Evolutionary conservation across 441 rosid genomes (phyloP).

Genomic region (California macrophylla): DNA sequence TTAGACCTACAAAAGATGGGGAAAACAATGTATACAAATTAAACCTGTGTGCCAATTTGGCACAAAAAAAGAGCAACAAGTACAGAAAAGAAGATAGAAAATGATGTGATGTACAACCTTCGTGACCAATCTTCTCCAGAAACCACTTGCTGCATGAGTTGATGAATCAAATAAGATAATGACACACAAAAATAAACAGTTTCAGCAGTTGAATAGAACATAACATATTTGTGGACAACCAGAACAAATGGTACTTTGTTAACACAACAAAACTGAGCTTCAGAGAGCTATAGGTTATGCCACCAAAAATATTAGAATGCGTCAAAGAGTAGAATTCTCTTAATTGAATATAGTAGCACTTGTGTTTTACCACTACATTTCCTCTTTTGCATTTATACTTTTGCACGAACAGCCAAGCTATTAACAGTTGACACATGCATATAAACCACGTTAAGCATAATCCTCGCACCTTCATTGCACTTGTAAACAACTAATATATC

Average conservation of each 20-base stretch:
- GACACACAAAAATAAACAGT: slow-evolving; percentile 1
- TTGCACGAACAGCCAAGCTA: not conserved
- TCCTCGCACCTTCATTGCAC: not conserved
- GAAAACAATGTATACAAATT: not conserved
- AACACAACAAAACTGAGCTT: not conserved
- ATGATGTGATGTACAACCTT: slow-evolving; percentile 40
- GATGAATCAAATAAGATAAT: slow-evolving; percentile 12
- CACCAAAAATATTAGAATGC: not conserved
- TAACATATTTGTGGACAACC: not conserved
- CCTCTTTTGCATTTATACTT: not conserved
- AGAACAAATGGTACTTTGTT: not conserved
- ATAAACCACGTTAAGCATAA: not conserved
- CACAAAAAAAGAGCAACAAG: not conserved
- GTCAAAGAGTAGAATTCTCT: not conserved
- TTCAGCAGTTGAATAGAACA: not conserved
- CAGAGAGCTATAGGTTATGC: not conserved
- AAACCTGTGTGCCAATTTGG: not conserved
- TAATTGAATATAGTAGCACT: too few relatives aligned
- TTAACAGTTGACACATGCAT: not conserved
- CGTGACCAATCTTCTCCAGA: slow-evolving; percentile 77
- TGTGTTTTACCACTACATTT: not conserved
- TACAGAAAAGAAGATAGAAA: not conserved
- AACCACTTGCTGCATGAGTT: slow-evolving; percentile 76
- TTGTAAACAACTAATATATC: not conserved
- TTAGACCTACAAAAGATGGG: slow-evolving; percentile 39